A percentile compares a stretch with the other conserved stretches of the same genome.
phyloP scores from a whole-genome alignment of 1,139 yeast species.

The Casaregolazyma lundiana region DNA sequence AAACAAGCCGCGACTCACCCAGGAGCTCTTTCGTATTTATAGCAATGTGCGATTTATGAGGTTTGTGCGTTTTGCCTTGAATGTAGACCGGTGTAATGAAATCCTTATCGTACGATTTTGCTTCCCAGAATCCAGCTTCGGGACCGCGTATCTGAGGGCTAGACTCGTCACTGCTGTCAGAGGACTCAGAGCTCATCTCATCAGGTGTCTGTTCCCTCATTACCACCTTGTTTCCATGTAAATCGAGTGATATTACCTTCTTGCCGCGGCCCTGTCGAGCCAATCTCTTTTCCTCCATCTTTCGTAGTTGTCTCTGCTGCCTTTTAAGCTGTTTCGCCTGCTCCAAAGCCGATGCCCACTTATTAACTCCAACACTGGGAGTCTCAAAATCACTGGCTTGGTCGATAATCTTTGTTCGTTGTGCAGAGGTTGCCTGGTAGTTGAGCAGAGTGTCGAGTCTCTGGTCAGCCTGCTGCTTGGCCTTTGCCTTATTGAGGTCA shows the following conservation, averaged over 20 bases:
- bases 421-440: constrained; percentile 83
- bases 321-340: constrained; percentile 75
- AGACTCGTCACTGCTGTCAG: constrained; percentile 16
- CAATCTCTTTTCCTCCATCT: constrained; percentile 54
- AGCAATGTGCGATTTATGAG: neutral
- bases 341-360: constrained; percentile 89
- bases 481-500: constrained; percentile 49
- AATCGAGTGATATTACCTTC: constrained; percentile 69
- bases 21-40: constrained; percentile 8
- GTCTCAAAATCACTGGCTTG: constrained; percentile 85
- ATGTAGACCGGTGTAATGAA: constrained; percentile 31
- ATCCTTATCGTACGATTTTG: constrained; percentile 28
- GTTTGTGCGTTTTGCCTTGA: constrained; percentile 3
- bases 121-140: constrained; percentile 23
- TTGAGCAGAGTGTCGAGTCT: constrained; percentile 66
- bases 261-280: constrained; percentile 68
- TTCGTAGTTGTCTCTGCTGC: constrained; percentile 70
- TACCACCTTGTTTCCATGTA: constrained; percentile 73
- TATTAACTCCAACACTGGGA: constrained; percentile 45
- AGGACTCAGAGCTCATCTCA: constrained; percentile 22
- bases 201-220: constrained; percentile 26
- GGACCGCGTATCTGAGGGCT: constrained; percentile 13
- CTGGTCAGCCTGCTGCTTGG: constrained; percentile 54
- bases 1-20: constrained; percentile 9
- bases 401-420: constrained; percentile 87